Base-by-base conservation (phyloP, 1,284 basidiomycete genomes). In the Coniferiporia sulphurascens region DNA sequence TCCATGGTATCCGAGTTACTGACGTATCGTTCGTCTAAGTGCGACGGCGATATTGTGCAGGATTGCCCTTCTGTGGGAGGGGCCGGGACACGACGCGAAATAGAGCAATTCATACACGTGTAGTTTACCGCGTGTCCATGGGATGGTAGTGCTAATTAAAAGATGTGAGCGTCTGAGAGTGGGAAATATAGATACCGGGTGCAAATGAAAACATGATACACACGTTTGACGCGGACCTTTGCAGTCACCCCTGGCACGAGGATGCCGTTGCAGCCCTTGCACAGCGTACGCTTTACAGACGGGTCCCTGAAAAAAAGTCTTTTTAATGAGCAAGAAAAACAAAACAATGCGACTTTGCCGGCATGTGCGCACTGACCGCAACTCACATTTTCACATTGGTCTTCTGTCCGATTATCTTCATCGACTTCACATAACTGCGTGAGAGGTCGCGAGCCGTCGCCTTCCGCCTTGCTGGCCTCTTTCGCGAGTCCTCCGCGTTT, bases 371-470 rank as follows among this genome's bases (percentile, higher is more conserved):
- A 58, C 38, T 15, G 38, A 32, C n/a, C n/a, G n/a, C n/a, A 7
- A 73, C 82, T 36, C 55, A 91, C 91, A 92, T 84, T 68, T 83
- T 85, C 27, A 89, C 82, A 45, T 83, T 87, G 0, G 87, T 84
- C 69, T 87, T 90, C 69, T 84, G 82, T 3, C 85, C 84, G 34
- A 93, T 84, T 35, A 72, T 71, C 65, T 81, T 82, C 86, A 92
- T 87, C n/a, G 78, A 75, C 55, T 78, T 73, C 15, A 86, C 73
- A 62, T 91, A 90, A 22, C 72, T 76, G 62, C 81, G 77, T 19
- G 88, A 81, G 4, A 92, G 71, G 62, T 88, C 78, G 8, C 68
- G 64, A 1, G 74, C 65, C 4, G 71, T 68, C 17, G 75, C 67
- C 10, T 67, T 65, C 52, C 59, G 63, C 52, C 65, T 70, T 4